phyloP scores from a whole-genome alignment of 2,329 filamentous ascomycete species.

The Leptosphaerulina australis region DNA sequence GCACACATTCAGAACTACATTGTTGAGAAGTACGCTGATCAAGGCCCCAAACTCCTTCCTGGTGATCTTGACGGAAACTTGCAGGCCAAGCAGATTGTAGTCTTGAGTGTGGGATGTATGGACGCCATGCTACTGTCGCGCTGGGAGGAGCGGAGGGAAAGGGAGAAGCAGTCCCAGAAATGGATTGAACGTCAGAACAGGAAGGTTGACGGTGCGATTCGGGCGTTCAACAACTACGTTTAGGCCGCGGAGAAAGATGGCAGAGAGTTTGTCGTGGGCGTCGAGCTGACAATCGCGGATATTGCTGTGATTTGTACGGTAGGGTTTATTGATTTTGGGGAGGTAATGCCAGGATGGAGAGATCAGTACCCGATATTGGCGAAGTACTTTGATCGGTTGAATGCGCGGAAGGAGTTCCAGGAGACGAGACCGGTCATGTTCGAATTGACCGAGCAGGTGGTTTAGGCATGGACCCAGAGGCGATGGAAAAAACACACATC shows the following conservation, averaged over 20 bases:
- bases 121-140: slow-evolving; percentile 24
- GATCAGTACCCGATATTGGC: slow-evolving; percentile 15
- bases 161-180: slow-evolving; percentile 10
- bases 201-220: slow-evolving; percentile 22
- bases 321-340: slow-evolving; percentile 19
- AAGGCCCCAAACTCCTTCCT: slow-evolving; percentile 16
- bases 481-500: no score
- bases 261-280: slow-evolving; percentile 19
- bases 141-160: slow-evolving; percentile 19
- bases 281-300: slow-evolving; percentile 23
- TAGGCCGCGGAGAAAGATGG: slow-evolving; percentile 7
- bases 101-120: slow-evolving; percentile 22
- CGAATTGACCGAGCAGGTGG: slow-evolving; percentile 22
- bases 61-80: slow-evolving; percentile 18
- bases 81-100: slow-evolving; percentile 22
- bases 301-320: slow-evolving; percentile 24
- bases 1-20: slow-evolving; percentile 28
- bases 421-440: slow-evolving; percentile 29
- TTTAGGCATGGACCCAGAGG: no score
- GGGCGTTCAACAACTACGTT: slow-evolving; percentile 20
- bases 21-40: slow-evolving; percentile 21
- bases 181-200: slow-evolving; percentile 23
- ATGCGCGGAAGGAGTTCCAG: slow-evolving; percentile 21
- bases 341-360: slow-evolving; percentile 15
- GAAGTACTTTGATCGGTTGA: slow-evolving; percentile 20